phyloP scores from a whole-genome alignment of 2,329 filamentous ascomycete genomes.

The Chalaropsis thielavioides region DNA sequence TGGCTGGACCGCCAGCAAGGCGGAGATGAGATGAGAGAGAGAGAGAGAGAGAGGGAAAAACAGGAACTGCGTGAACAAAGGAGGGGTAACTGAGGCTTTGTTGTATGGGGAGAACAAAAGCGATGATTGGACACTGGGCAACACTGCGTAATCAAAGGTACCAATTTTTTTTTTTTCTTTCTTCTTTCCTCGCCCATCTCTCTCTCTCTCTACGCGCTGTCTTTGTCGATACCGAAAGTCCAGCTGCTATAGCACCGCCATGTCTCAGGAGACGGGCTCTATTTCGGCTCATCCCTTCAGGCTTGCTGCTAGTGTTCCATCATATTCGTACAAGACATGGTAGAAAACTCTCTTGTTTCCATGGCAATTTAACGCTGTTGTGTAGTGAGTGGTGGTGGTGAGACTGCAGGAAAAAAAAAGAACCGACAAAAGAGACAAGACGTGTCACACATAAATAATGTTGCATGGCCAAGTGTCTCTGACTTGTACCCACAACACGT shows the following conservation, averaged over 20 bases:
- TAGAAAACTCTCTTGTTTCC: background rate
- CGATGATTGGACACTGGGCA: too few relatives aligned
- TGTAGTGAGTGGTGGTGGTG: background rate
- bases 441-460: too few relatives aligned
- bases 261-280: constrained; percentile 3
- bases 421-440: background rate
- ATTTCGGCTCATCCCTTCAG: background rate
- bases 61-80: background rate
- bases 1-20: background rate
- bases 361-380: background rate
- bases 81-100: background rate
- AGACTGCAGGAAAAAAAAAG: background rate
- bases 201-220: background rate
- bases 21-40: background rate
- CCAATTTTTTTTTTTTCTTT: background rate
- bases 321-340: background rate
- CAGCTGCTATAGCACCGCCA: background rate
- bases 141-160: too few relatives aligned
- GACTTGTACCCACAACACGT: background rate
- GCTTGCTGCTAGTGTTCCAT: background rate
- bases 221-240: background rate
- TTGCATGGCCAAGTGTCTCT: background rate
- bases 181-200: background rate
- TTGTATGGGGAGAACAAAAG: background rate
- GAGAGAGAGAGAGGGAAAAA: background rate